A percentile compares a stretch with the other conserved stretches of the same genome.
Conservation (phyloP, 192 early-diverging fungal species). For the Rhizophagus sp. region DNA sequence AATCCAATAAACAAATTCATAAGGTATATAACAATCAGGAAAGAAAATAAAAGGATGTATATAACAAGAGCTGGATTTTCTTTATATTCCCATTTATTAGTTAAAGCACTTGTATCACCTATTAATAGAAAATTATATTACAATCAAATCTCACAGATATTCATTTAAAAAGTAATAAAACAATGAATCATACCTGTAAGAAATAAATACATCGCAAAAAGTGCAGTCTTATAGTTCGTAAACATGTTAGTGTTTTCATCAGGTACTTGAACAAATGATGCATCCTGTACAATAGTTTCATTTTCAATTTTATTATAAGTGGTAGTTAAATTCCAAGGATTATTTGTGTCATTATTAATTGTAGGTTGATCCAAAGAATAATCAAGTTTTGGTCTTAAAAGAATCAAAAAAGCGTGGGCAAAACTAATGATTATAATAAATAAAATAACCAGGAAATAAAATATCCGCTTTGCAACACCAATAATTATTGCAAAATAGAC, state of each 20-base stretch:
- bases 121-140: too few species aligned
- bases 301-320: not conserved
- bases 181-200: not conserved
- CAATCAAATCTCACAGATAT: accelerated
- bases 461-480: not conserved
- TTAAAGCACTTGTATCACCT: too few species aligned
- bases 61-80: too few species aligned
- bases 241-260: not conserved
- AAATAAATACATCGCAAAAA: not conserved
- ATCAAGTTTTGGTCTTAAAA: not conserved
- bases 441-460: not conserved
- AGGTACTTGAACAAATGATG: not conserved
- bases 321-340: not conserved
- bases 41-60: too few species aligned
- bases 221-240: not conserved
- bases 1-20: too few species aligned
- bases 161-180: too few species aligned
- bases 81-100: too few species aligned
- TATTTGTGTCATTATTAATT: not conserved
- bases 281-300: not conserved
- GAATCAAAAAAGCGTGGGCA: not conserved
- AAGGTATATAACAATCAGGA: too few species aligned
- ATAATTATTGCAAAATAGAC: not conserved
- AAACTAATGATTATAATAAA: not conserved
- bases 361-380: not conserved